Conservation (phyloP, 2,329 filamentous ascomycete species). For the Alternaria tenuissima region DNA sequence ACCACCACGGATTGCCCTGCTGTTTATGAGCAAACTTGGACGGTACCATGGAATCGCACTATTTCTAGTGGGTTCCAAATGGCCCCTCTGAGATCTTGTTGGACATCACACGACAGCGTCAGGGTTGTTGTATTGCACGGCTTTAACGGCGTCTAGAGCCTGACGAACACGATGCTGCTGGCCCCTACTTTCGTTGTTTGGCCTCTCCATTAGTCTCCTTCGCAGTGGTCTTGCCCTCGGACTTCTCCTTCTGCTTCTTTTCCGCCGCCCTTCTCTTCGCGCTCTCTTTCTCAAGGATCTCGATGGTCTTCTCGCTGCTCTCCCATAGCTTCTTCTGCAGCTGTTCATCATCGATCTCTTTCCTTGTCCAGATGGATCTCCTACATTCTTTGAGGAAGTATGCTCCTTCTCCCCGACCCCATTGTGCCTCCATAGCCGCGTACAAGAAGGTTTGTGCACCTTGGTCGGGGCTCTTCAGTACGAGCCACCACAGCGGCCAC, state of each 20-base stretch:
- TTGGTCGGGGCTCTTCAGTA: conserved; percentile 83
- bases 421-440: conserved; percentile 81
- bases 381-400: conserved; percentile 89
- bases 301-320: conserved; percentile 80
- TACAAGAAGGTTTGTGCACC: conserved; percentile 88
- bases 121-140: not conserved
- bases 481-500: conserved; percentile 84
- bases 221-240: conserved; percentile 28
- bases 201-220: conserved; percentile 28
- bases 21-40: not conserved
- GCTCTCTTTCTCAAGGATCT: conserved; percentile 80
- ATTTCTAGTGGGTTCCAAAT: too few relatives aligned
- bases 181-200: conserved; percentile 35
- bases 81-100: not conserved
- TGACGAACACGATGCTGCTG: too few relatives aligned
- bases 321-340: conserved; percentile 89
- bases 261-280: conserved; percentile 68
- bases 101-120: not conserved
- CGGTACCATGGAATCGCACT: not conserved
- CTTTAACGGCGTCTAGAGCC: not conserved
- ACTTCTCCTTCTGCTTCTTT: conserved; percentile 61
- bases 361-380: conserved; percentile 73
- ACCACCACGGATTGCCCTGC: not conserved
- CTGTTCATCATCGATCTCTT: conserved; percentile 79
- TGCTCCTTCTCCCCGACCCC: conserved; percentile 71